phyloP scores from a whole-genome alignment of 2,329 filamentous ascomycete species.

The Grosmannia clavigera region DNA sequence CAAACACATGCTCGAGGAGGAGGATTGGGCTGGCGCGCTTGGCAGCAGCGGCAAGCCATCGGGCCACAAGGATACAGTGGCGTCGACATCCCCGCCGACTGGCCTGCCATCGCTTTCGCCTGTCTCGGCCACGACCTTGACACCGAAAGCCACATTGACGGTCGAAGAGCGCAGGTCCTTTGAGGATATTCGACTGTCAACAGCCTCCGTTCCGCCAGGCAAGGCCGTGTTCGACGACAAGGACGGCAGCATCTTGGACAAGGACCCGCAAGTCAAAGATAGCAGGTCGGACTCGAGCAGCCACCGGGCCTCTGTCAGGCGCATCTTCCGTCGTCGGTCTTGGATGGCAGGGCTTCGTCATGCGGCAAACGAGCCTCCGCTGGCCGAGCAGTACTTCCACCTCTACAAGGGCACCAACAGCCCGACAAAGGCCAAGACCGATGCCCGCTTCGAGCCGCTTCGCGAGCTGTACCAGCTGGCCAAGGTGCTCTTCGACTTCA shows the following conservation, averaged over 20 bases:
- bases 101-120: background rate
- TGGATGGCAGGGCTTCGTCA: slow-evolving; percentile 43
- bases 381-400: slow-evolving; percentile 71
- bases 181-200: slow-evolving; percentile 4
- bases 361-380: slow-evolving; percentile 35
- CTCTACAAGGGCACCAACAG: slow-evolving; percentile 63
- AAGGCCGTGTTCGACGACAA: background rate
- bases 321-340: slow-evolving; percentile 48
- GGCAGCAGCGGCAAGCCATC: slow-evolving; percentile 20
- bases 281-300: slow-evolving; percentile 12
- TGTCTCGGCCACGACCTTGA: background rate
- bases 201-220: background rate
- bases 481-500: slow-evolving; percentile 95
- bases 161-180: slow-evolving; percentile 7
- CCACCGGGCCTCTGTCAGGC: slow-evolving; percentile 26
- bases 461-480: slow-evolving; percentile 87
- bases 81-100: background rate
- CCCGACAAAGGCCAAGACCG: slow-evolving; percentile 65
- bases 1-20: slow-evolving; percentile 63
- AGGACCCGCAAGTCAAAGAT: slow-evolving; percentile 17
- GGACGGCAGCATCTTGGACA: slow-evolving; percentile 1
- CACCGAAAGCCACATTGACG: background rate
- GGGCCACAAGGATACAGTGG: slow-evolving; percentile 18
- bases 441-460: slow-evolving; percentile 75
- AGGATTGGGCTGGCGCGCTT: slow-evolving; percentile 19